Evolutionary conservation across 2,329 filamentous ascomycete species (phyloP).

Genomic region (Epicoccum nigrum): DNA sequence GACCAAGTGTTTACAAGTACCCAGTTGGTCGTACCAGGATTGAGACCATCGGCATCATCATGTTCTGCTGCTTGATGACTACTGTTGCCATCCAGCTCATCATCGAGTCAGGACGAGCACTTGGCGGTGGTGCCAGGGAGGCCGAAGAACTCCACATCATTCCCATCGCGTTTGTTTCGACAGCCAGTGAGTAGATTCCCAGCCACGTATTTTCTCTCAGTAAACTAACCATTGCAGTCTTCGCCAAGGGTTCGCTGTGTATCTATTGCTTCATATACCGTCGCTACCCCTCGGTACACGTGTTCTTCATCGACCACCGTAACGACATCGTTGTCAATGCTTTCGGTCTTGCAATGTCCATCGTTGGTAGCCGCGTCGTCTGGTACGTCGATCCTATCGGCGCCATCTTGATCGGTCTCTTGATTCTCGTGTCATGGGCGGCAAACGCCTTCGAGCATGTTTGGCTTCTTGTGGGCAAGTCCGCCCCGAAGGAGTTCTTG

Average conservation of each 20-base stretch:
- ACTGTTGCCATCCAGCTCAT: conserved; percentile 68
- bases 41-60: conserved; percentile 69
- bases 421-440: conserved; percentile 67
- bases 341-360: conserved; percentile 63
- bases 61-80: conserved; percentile 71
- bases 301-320: conserved; percentile 65
- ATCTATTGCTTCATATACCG: conserved; percentile 61
- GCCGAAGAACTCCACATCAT: conserved; percentile 58
- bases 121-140: conserved; percentile 54
- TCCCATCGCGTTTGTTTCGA: conserved; percentile 61
- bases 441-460: conserved; percentile 67
- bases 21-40: conserved; percentile 67
- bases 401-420: conserved; percentile 64
- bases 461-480: conserved; percentile 66
- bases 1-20: conserved; percentile 67
- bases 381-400: conserved; percentile 69
- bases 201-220: neutral
- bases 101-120: conserved; percentile 62
- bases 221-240: conserved; percentile 46
- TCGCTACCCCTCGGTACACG: conserved; percentile 61
- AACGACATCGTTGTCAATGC: conserved; percentile 63
- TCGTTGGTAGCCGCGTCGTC: conserved; percentile 58
- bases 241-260: conserved; percentile 60
- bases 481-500: conserved; percentile 63
- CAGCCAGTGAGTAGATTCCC: conserved; percentile 55